A percentile compares a stretch with the other conserved stretches of the same genome.
These are phyloP conservation scores for Pestalotiopsis sp. DNA, from an alignment of 2,329 filamentous ascomycete genomes.

Conservation along the genomic window DNA sequence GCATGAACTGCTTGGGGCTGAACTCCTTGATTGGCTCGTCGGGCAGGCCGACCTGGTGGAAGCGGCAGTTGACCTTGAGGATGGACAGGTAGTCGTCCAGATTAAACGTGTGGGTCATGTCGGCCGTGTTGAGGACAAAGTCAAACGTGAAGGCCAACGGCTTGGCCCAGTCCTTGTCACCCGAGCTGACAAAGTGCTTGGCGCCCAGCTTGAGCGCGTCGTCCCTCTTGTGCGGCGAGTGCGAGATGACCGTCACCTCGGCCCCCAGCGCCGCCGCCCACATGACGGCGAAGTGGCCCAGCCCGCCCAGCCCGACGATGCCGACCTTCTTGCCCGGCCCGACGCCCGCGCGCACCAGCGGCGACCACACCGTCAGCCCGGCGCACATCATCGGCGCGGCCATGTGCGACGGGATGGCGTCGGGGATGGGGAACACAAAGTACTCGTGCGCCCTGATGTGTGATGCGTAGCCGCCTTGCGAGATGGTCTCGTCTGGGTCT, in stretches of 20 bases:
- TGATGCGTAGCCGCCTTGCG: conserved; percentile 65
- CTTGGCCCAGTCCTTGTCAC: conserved; percentile 58
- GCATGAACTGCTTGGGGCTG: conserved; percentile 43
- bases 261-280: conserved; percentile 72
- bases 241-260: conserved; percentile 66
- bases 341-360: conserved; percentile 66
- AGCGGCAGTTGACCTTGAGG: conserved; percentile 54
- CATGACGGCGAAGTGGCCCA: conserved; percentile 74
- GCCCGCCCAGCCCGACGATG: conserved; percentile 72
- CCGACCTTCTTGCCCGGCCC: conserved; percentile 74
- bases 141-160: conserved; percentile 54
- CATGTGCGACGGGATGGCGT: conserved; percentile 48
- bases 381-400: conserved; percentile 76
- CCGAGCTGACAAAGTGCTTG: conserved; percentile 51
- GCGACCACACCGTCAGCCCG: conserved; percentile 74
- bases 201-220: conserved; percentile 67
- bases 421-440: conserved; percentile 64
- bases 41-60: conserved; percentile 61
- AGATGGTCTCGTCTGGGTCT: conserved; percentile 55
- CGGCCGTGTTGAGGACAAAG: conserved; percentile 53
- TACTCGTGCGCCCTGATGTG: conserved; percentile 54
- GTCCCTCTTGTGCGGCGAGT: conserved; percentile 57
- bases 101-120: conserved; percentile 57
- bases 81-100: conserved; percentile 52
- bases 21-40: conserved; percentile 50